Evolutionary conservation across 495 filamentous ascomycete species (phyloP).

Genomic region (Xylaria longipes): DNA sequence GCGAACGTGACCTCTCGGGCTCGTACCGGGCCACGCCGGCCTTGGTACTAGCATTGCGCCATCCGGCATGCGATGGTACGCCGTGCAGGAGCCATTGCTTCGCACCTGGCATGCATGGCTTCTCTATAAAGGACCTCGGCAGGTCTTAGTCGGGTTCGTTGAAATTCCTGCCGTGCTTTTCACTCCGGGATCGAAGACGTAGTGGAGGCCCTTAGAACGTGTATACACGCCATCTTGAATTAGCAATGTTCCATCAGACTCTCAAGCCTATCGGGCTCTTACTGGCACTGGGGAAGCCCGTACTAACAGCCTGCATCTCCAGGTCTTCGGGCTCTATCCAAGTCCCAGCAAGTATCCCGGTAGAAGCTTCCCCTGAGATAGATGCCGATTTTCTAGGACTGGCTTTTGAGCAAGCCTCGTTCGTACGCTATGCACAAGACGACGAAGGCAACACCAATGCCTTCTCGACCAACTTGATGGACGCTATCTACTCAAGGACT

Average conservation of each 20-base stretch:
- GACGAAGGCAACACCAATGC: conserved; percentile 33
- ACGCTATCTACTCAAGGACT: conserved; percentile 37
- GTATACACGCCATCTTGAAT: not conserved
- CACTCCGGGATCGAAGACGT: not conserved
- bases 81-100: conserved; percentile 10
- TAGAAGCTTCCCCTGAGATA: conserved; percentile 28
- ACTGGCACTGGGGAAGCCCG: conserved; percentile 22
- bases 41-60: not conserved
- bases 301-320: conserved; percentile 23
- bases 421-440: conserved; percentile 37
- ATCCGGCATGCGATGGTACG: conserved; percentile 6
- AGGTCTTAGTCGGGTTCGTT: not conserved
- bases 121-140: conserved; percentile 1
- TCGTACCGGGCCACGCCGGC: not conserved
- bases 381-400: conserved; percentile 35
- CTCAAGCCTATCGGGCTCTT: conserved; percentile 13
- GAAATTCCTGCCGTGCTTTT: not conserved
- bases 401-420: conserved; percentile 39
- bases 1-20: not conserved
- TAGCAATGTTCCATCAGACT: not conserved
- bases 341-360: conserved; percentile 18
- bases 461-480: conserved; percentile 39
- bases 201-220: not conserved
- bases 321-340: conserved; percentile 27
- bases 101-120: conserved; percentile 10